A percentile compares a stretch with the other conserved stretches of the same genome.
These are phyloP conservation scores for Pleurotus giganteus DNA, from an alignment of 768 basidiomycete genomes.

Conservation along the genomic window DNA sequence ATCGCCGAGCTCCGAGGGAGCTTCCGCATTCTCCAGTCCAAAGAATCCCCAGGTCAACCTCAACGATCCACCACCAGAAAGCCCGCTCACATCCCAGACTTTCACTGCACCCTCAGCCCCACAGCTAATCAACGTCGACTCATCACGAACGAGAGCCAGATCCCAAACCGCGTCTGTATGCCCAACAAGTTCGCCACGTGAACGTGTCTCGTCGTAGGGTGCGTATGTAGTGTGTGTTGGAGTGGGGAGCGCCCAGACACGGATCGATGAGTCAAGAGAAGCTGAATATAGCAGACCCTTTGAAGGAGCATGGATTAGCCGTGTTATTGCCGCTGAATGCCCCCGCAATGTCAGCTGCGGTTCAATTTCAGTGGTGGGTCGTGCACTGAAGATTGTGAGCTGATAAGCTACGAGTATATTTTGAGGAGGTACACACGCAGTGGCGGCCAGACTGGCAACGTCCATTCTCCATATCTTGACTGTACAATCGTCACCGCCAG, in stretches of 20 bases:
- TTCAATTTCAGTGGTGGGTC: conserved; percentile 82
- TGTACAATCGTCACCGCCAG: conserved; percentile 92
- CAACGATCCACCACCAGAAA: conserved; percentile 61
- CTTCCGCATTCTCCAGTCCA: conserved; percentile 53
- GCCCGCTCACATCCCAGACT: conserved; percentile 85
- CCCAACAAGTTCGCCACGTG: conserved; percentile 80
- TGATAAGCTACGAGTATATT: conserved; percentile 13
- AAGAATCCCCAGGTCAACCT: conserved; percentile 79
- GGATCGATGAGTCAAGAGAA: conserved; percentile 90
- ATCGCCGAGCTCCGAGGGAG: conserved; percentile 38
- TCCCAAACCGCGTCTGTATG: conserved; percentile 99
- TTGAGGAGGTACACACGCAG: conserved; percentile 55
- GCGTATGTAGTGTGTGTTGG: conserved; percentile 86
- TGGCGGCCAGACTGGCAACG: conserved; percentile 67
- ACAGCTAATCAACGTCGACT: conserved; percentile 83
- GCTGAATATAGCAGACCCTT: conserved; percentile 84
- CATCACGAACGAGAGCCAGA: conserved; percentile 79
- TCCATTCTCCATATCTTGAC: conserved; percentile 97
- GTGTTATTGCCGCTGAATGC: conserved; percentile 88
- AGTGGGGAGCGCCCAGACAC: conserved; percentile 83
- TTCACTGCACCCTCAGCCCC: conserved; percentile 91
- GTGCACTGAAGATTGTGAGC: conserved; percentile 34
- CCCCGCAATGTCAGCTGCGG: conserved; percentile 92
- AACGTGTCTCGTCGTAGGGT: conserved; percentile 78
- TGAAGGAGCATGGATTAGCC: conserved; percentile 75